phyloP scores from a whole-genome alignment of 306 rosid genomes.

The Dryas octopetala region DNA sequence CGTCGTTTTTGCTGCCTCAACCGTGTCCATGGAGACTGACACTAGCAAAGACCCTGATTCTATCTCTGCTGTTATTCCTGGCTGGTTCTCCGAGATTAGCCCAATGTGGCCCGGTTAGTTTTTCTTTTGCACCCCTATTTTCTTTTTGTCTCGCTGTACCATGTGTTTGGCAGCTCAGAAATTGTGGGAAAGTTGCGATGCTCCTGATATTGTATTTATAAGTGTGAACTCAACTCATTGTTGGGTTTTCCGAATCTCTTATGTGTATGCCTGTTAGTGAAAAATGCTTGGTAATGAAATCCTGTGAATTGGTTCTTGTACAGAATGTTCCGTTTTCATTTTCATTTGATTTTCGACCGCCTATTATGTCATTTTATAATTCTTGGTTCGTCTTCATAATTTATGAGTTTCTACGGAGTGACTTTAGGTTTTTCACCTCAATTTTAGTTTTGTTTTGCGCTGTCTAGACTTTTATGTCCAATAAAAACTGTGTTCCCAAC shows the following conservation, averaged over 20 bases:
- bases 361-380: not conserved
- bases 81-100: constrained; percentile 99
- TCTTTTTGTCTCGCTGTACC: not conserved
- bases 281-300: constrained; percentile 3
- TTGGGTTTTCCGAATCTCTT: not conserved
- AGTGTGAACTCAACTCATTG: not conserved
- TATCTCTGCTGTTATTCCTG: constrained; percentile 73
- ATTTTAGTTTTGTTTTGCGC: not conserved
- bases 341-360: not conserved
- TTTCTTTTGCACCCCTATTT: not conserved
- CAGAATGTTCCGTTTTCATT: not conserved
- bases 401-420: not conserved
- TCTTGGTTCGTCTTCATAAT: not conserved
- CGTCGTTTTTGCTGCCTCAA: constrained; percentile 43
- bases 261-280: not conserved
- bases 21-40: constrained; percentile 41
- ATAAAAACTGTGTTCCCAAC: not conserved
- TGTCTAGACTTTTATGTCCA: not conserved
- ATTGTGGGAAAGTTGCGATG: constrained; percentile 2
- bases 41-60: constrained; percentile 34
- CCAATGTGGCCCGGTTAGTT: constrained; percentile 99
- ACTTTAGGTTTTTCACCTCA: not conserved
- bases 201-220: not conserved
- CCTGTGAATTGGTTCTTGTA: not conserved
- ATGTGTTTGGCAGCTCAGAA: constrained; percentile 11